Percentiles rank a stretch among this genome's conserved stretches.
Conservation (phyloP, 805 yeast genomes). For the Clavispora vitiphila region DNA sequence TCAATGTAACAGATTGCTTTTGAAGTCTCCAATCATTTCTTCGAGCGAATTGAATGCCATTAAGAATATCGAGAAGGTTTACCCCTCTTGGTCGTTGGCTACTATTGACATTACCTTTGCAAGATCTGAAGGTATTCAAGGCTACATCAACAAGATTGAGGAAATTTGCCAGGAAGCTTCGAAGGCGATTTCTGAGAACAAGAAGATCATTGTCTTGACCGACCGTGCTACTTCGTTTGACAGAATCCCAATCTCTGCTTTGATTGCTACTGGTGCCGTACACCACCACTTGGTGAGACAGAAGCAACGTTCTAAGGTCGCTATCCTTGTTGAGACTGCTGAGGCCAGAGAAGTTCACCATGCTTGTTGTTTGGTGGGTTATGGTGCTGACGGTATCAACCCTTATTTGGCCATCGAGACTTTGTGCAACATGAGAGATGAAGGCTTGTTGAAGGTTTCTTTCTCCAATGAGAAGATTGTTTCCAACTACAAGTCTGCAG, state of each 20-base stretch:
- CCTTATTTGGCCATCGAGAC: slow-evolving; percentile 94
- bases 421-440: slow-evolving; percentile 74
- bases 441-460: slow-evolving; percentile 58
- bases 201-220: slow-evolving; percentile 70
- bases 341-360: slow-evolving; percentile 98
- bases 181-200: slow-evolving; percentile 70
- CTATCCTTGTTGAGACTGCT: slow-evolving; percentile 85
- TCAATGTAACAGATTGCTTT: slow-evolving; percentile 84
- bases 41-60: slow-evolving; percentile 72
- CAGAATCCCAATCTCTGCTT: slow-evolving; percentile 76
- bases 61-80: slow-evolving; percentile 62
- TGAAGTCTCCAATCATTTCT: slow-evolving; percentile 78
- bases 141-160: slow-evolving; percentile 81
- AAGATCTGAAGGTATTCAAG: slow-evolving; percentile 76
- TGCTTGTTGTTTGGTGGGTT: slow-evolving; percentile 88
- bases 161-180: slow-evolving; percentile 84
- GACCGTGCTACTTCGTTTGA: slow-evolving; percentile 60
- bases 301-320: slow-evolving; percentile 94
- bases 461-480: slow-evolving; percentile 58
- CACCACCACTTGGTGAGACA: slow-evolving; percentile 95
- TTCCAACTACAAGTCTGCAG: slow-evolving; percentile 74
- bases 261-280: slow-evolving; percentile 94
- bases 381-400: slow-evolving; percentile 94
- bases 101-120: slow-evolving; percentile 85
- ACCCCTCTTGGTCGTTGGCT: slow-evolving; percentile 82